These are phyloP conservation scores for Hericium rajendrae DNA, from an alignment of 768 basidiomycete genomes.

Conservation along the genomic window DNA sequence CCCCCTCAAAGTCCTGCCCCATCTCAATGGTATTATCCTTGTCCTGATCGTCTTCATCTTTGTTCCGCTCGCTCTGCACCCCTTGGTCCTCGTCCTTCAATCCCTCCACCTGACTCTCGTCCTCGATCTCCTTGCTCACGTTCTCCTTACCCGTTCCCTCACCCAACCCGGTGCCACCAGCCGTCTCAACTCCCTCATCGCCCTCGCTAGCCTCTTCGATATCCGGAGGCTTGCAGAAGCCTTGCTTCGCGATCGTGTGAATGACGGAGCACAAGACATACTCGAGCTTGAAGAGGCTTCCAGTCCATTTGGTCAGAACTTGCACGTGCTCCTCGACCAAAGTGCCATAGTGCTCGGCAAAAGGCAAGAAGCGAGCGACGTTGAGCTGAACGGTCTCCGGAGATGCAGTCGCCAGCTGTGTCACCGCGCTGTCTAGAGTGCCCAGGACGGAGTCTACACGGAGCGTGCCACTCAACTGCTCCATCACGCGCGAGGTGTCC, in stretches of 20 bases:
- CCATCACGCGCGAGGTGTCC: conserved; percentile 34
- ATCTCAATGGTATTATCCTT: conserved; percentile 82
- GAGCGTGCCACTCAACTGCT: conserved; percentile 38
- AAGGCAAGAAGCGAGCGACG: conserved; percentile 54
- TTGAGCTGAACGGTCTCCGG: conserved; percentile 23
- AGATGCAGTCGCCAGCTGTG: conserved; percentile 27
- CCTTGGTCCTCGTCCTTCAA: conserved; percentile 44
- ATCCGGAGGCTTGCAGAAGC: conserved; percentile 89
- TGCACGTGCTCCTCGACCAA: conserved; percentile 51
- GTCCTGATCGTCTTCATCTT: conserved; percentile 31
- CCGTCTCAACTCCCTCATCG: conserved; percentile 36
- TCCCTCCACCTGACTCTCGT: conserved; percentile 95
- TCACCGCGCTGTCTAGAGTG: conserved; percentile 31
- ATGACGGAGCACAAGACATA: conserved; percentile 70
- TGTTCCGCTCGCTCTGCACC: conserved; percentile 2
- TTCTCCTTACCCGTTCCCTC: conserved; percentile 80
- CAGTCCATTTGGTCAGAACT: conserved; percentile 53
- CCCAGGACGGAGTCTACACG: conserved; percentile 35
- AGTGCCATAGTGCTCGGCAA: conserved; percentile 54
- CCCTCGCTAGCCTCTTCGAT: conserved; percentile 42
- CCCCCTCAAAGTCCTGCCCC: conserved; percentile 82
- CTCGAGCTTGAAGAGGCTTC: conserved; percentile 75
- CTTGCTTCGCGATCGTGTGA: conserved; percentile 66
- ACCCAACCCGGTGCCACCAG: conserved; percentile 80
- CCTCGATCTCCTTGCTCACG: conserved; percentile 90